Base-by-base conservation (phyloP, 1,139 yeast species). In the Eremothecium coryli region DNA sequence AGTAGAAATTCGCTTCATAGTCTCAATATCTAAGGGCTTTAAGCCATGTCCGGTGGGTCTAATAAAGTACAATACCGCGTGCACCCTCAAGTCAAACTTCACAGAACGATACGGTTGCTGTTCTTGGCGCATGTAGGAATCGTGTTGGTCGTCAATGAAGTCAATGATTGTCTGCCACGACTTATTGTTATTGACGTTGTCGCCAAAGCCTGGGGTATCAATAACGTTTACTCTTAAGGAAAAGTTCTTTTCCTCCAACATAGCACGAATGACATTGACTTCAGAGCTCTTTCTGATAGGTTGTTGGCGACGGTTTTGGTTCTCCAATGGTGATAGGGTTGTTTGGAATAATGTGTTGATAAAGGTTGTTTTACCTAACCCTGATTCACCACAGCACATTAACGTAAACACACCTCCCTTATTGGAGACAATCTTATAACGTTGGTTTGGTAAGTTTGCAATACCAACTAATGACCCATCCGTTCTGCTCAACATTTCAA, bases 141-240 rank as follows among this genome's bases (percentile, higher is more conserved):
- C 95, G 58, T 90, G 96, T 66, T 90, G 98, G 62, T 90, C 98
- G 61, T 90, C 98, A 44, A 90, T 73, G 54, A 88, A 90, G 58
- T 88, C 96, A 40, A 86, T 72, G 49, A 93, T 78, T 26, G 96
- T 90, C 48, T 81, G 82, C 96, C 96, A 93, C 36, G 95, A 75
- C 54, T 84, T 90, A 51, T 72, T 76, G 64, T 90, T 90, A 67
- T 90, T 82, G 50, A 90, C 93, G 58, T 86, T 85, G 62, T 88
- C 95, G 43, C 98, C 99, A 57, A 90, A 86, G 2, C 98, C 98
- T 12, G 98, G 98, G 6, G 98, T 90, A 61, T 90, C 99, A 50
- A 93, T 76, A 41, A 90, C 71, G 53, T 90, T 90, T 46, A 93
- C 72, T 43, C 93, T 75, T 49, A 90, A 71, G 51, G 72, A 74